Conservation (phyloP, 257 asterid genomes). For the Lycium barbarum region DNA sequence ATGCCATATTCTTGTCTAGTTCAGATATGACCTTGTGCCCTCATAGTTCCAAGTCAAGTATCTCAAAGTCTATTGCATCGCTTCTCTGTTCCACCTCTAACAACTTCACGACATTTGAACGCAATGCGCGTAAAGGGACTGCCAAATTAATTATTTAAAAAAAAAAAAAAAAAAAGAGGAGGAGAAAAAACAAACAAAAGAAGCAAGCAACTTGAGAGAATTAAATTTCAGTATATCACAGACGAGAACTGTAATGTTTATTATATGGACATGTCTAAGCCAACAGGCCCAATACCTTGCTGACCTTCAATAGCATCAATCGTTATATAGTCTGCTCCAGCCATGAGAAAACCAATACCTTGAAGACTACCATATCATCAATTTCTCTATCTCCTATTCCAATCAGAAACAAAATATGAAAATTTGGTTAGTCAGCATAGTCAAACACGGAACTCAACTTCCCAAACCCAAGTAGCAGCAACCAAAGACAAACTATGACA, state of each 20-base stretch:
- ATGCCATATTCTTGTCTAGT: background rate
- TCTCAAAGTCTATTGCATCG: background rate
- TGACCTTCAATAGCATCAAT: background rate
- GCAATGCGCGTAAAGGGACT: background rate
- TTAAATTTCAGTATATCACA: background rate
- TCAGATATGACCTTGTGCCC: background rate
- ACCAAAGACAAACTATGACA: background rate
- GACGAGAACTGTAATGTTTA: background rate
- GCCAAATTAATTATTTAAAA: background rate
- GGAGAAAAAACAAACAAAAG: background rate
- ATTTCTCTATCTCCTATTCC: background rate
- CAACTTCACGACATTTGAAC: slow-evolving; percentile 17
- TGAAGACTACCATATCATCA: background rate
- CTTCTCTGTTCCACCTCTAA: background rate
- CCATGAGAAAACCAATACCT: background rate
- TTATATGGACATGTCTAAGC: background rate
- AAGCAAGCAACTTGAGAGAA: slow-evolving; percentile 7
- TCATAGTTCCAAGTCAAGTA: background rate
- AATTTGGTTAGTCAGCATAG: background rate
- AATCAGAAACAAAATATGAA: background rate
- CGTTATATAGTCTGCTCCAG: background rate
- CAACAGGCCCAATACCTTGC: background rate
- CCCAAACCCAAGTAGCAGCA: background rate
- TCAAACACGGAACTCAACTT: background rate
- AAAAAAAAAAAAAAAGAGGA: background rate